phyloP scores from a whole-genome alignment of 345 rosid genomes.

The Reutealis trisperma region DNA sequence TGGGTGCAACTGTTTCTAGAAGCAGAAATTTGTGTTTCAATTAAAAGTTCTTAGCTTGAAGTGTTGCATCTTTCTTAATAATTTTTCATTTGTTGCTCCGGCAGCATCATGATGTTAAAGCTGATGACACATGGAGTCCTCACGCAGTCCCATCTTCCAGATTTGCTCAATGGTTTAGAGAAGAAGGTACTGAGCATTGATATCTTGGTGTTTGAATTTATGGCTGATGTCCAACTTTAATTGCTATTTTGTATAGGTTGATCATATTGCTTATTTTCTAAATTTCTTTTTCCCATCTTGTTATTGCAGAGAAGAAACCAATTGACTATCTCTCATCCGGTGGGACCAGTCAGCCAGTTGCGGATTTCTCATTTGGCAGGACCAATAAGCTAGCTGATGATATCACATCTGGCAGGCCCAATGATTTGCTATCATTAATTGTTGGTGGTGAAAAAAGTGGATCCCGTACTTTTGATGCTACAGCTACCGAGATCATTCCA shows the following conservation, averaged over 20 bases:
- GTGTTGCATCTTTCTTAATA: slow-evolving; percentile 19
- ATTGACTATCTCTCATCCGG: slow-evolving; percentile 6
- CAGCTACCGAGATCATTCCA: slow-evolving; percentile 27
- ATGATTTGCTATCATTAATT: slow-evolving; percentile 73
- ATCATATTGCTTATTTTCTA: not conserved
- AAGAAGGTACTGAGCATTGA: slow-evolving; percentile 62
- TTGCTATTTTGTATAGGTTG: not conserved
- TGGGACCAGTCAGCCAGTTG: too few relatives aligned
- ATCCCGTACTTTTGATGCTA: slow-evolving; percentile 43
- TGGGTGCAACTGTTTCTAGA: not conserved
- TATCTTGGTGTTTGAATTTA: slow-evolving; percentile 8
- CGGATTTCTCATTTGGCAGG: too few relatives aligned
- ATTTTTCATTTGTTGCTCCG: slow-evolving; percentile 17
- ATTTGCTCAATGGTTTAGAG: slow-evolving; percentile 83
- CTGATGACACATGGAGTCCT: slow-evolving; percentile 48
- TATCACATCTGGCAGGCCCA: slow-evolving; percentile 44
- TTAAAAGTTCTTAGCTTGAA: slow-evolving; percentile 9
- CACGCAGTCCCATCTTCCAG: slow-evolving; percentile 64
- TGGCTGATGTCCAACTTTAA: not conserved
- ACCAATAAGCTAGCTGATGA: slow-evolving; percentile 10
- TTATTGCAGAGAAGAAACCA: slow-evolving; percentile 68
- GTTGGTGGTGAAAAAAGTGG: slow-evolving; percentile 66
- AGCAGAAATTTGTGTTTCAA: not conserved
- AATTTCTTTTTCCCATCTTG: slow-evolving; percentile 6
- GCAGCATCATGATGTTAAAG: slow-evolving; percentile 52